phyloP scores from a whole-genome alignment of 2,329 filamentous ascomycete genomes.

The Huntiella bhutanensis region DNA sequence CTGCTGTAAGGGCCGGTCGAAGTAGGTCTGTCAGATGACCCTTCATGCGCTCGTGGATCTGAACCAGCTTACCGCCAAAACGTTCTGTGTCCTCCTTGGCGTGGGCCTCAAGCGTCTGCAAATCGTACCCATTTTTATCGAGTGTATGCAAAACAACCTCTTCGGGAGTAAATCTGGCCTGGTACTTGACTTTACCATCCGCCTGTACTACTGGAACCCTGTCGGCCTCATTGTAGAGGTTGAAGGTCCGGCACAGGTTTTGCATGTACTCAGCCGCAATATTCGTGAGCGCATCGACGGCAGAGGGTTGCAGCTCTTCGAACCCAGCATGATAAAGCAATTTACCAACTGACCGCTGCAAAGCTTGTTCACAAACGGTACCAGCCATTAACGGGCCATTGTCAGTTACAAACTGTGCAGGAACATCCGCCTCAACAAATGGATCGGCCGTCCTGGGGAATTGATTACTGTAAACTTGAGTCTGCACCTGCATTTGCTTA shows the following conservation, averaged over 20 bases:
- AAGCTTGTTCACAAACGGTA: conserved; percentile 60
- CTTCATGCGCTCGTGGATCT: conserved; percentile 90
- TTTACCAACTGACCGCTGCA: conserved; percentile 83
- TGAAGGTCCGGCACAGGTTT: conserved; percentile 63
- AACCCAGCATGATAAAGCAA: conserved; percentile 93
- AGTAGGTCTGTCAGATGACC: conserved; percentile 80
- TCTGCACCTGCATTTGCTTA: conserved; percentile 98
- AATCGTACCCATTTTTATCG: conserved; percentile 62
- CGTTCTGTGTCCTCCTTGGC: conserved; percentile 88
- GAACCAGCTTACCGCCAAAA: conserved; percentile 55
- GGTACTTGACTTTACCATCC: conserved; percentile 20
- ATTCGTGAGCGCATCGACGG: conserved; percentile 76
- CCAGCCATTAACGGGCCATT: conserved; percentile 75
- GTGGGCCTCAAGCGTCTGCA: conserved; percentile 67
- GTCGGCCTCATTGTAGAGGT: conserved; percentile 65
- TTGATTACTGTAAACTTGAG: conserved; percentile 93
- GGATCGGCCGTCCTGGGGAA: conserved; percentile 92
- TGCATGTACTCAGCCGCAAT: conserved; percentile 78
- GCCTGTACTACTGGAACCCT: conserved; percentile 31
- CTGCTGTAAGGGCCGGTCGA: conserved; percentile 60
- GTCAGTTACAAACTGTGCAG: conserved; percentile 76
- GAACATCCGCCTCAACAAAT: conserved; percentile 70
- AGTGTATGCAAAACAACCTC: conserved; percentile 77
- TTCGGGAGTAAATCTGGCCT: conserved; percentile 58
- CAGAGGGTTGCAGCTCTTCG: conserved; percentile 90